Conservation (phyloP, 768 basidiomycete species). For the Agrocybe pediades region DNA sequence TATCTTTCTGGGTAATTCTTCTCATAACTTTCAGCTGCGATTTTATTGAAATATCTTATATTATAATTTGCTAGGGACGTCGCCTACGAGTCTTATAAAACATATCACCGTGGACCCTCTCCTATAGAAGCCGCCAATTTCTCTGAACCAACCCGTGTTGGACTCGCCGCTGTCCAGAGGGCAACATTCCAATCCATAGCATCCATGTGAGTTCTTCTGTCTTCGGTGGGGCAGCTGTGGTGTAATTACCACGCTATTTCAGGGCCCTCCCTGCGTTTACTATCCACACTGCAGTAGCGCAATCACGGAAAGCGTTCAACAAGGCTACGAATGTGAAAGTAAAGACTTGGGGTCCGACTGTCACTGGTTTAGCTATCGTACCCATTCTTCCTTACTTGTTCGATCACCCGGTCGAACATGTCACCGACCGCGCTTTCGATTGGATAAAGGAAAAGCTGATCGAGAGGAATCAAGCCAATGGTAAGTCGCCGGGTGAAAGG, state of each 20-base stretch:
- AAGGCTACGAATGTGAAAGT: slow-evolving; percentile 58
- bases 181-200: slow-evolving; percentile 81
- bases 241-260: slow-evolving; percentile 5
- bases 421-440: slow-evolving; percentile 66
- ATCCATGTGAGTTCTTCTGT: slow-evolving; percentile 58
- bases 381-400: slow-evolving; percentile 76
- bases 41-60: not conserved
- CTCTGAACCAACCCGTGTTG: slow-evolving; percentile 68
- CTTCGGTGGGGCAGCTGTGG: not conserved
- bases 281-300: slow-evolving; percentile 79
- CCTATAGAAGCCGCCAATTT: slow-evolving; percentile 68
- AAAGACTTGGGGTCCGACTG: slow-evolving; percentile 75
- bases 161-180: slow-evolving; percentile 74
- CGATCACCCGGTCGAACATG: slow-evolving; percentile 79
- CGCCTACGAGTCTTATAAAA: slow-evolving; percentile 80
- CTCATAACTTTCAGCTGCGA: not conserved
- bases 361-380: slow-evolving; percentile 72
- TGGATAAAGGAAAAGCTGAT: slow-evolving; percentile 65
- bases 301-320: slow-evolving; percentile 67
- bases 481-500: slow-evolving; percentile 16
- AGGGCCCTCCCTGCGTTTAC: slow-evolving; percentile 86
- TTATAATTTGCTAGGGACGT: slow-evolving; percentile 58
- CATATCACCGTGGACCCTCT: slow-evolving; percentile 65
- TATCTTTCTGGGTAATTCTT: slow-evolving; percentile 61
- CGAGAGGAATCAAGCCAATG: slow-evolving; percentile 32